A percentile compares a stretch with the other conserved stretches of the same genome.
phyloP scores from a whole-genome alignment of 106 monocot species.

The Dioscorea alata region DNA sequence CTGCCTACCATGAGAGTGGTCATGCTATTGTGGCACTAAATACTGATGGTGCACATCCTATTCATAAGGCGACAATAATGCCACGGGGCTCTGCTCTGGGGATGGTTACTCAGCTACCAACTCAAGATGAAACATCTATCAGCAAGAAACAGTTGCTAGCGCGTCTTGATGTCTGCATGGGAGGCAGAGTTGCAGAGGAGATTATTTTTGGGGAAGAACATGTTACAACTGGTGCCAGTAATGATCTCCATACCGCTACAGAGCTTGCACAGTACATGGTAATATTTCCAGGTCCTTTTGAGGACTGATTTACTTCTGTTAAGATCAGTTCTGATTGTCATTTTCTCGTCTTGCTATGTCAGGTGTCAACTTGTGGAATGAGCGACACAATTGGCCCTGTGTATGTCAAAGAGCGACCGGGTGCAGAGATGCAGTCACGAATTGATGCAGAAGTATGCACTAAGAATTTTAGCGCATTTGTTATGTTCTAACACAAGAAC shows the following conservation, averaged over 20 bases:
- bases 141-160: slow-evolving; percentile 92
- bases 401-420: slow-evolving; percentile 75
- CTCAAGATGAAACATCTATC: slow-evolving; percentile 90
- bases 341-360: slow-evolving; percentile 1
- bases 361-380: slow-evolving; percentile 99
- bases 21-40: slow-evolving; percentile 96
- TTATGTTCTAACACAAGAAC: background rate
- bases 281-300: slow-evolving; percentile 10
- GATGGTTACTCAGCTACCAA: slow-evolving; percentile 96
- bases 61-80: slow-evolving; percentile 96
- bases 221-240: slow-evolving; percentile 88
- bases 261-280: slow-evolving; percentile 98
- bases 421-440: slow-evolving; percentile 94
- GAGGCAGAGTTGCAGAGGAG: slow-evolving; percentile 97
- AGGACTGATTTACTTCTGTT: no score
- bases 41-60: slow-evolving; percentile 89
- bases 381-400: slow-evolving; percentile 89
- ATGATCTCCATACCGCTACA: slow-evolving; percentile 79
- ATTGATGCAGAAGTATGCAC: slow-evolving; percentile 90
- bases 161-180: slow-evolving; percentile 98
- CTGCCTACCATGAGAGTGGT: slow-evolving; percentile 97
- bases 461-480: background rate
- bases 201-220: slow-evolving; percentile 88
- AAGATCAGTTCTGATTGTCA: no score
- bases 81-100: slow-evolving; percentile 90